Conservation (phyloP, 2,329 filamentous ascomycete genomes). For the Fusarium piperis region DNA sequence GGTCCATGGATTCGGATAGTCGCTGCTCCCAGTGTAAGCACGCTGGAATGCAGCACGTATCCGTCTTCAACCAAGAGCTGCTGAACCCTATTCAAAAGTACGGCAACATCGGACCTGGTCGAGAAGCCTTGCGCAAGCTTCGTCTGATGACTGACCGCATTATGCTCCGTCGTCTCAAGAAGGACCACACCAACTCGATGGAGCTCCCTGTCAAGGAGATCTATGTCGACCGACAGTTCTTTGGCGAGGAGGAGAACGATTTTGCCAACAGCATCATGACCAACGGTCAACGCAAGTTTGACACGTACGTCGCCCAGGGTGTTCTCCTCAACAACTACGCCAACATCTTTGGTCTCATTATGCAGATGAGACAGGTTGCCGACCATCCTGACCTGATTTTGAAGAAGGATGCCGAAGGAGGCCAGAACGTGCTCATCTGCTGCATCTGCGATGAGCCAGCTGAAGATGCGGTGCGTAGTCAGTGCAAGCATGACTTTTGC, state of each 20-base stretch:
- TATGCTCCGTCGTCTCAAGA: slow-evolving; percentile 95
- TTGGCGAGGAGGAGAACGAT: slow-evolving; percentile 94
- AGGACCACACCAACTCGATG: slow-evolving; percentile 93
- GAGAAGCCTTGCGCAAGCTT: slow-evolving; percentile 80
- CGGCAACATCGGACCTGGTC: slow-evolving; percentile 70
- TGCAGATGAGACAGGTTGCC: slow-evolving; percentile 98
- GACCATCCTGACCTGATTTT: slow-evolving; percentile 95
- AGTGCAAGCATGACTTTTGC: slow-evolving; percentile 83
- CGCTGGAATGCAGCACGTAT: slow-evolving; percentile 55
- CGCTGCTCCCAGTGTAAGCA: slow-evolving; percentile 73
- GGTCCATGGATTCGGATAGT: slow-evolving; percentile 78
- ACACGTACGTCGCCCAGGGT: slow-evolving; percentile 93
- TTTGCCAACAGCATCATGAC: slow-evolving; percentile 97
- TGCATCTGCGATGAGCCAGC: slow-evolving; percentile 96
- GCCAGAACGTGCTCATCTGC: slow-evolving; percentile 90
- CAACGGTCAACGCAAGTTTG: slow-evolving; percentile 86
- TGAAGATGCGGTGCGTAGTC: slow-evolving; percentile 91
- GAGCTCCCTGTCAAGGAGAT: slow-evolving; percentile 96
- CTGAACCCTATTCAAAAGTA: slow-evolving; percentile 81
- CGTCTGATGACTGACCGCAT: slow-evolving; percentile 90
- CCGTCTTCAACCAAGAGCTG: slow-evolving; percentile 91
- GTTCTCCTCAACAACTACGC: slow-evolving; percentile 97
- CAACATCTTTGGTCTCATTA: slow-evolving; percentile 98
- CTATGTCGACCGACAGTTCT: slow-evolving; percentile 92
- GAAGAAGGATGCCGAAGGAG: slow-evolving; percentile 85